phyloP scores from a whole-genome alignment of 805 yeast genomes.

The Candida pseudoglaebosa region DNA sequence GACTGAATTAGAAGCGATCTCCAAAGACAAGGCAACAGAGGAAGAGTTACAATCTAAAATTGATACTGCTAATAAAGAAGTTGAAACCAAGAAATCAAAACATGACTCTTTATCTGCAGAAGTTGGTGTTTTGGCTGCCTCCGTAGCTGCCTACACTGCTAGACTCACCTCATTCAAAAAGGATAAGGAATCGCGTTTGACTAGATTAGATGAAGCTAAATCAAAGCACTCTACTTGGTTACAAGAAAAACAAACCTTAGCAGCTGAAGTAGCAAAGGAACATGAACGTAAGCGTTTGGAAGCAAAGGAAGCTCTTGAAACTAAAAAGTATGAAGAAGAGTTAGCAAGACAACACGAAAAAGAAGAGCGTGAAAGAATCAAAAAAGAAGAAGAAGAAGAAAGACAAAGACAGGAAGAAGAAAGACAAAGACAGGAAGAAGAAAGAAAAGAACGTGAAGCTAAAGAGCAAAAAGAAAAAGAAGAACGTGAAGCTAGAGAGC shows the following conservation, averaged over 20 bases:
- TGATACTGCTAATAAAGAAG: constrained; percentile 30
- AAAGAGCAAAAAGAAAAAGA: constrained; percentile 14
- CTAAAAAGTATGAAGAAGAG: constrained; percentile 21
- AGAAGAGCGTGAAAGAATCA: constrained; percentile 32
- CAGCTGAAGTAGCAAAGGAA: constrained; percentile 31
- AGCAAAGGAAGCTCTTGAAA: constrained; percentile 40
- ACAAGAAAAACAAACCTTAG: constrained; percentile 41
- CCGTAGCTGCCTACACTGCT: constrained; percentile 43
- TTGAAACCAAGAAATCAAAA: constrained; percentile 32
- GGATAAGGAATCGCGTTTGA: constrained; percentile 34
- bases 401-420: constrained; percentile 16
- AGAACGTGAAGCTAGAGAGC: constrained; percentile 12
- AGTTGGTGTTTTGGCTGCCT: constrained; percentile 39
- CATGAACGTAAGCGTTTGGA: constrained; percentile 35
- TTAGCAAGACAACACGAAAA: constrained; percentile 35
- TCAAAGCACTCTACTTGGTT: constrained; percentile 41
- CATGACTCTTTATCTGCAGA: constrained; percentile 39
- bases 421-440: constrained; percentile 12
- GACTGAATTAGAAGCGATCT: constrained; percentile 26
- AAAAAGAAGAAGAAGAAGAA: constrained; percentile 23
- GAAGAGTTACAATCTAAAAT: constrained; percentile 40
- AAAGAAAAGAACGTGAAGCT: constrained; percentile 9
- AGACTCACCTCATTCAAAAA: constrained; percentile 35
- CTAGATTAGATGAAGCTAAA: constrained; percentile 40
- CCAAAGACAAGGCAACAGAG: constrained; percentile 29